Evolutionary conservation across 192 early-diverging fungal species (phyloP), one percentile per base, ranked within the genome.

Genomic region (Chytriomyces sp.): DNA sequence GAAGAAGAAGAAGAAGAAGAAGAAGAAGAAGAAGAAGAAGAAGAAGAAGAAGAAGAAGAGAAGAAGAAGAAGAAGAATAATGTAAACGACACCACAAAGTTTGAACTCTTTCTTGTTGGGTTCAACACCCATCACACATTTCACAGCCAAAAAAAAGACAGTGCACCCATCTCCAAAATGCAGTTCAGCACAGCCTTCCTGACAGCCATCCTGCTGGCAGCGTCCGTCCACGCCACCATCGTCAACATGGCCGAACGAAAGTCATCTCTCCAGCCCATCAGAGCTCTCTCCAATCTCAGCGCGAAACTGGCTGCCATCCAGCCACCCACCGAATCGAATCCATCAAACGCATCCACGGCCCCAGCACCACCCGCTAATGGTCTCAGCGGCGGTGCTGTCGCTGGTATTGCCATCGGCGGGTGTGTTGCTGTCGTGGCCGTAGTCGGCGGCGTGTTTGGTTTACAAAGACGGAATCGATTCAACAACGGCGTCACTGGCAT

Each of bases 191-290:
- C 35, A 35, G 35, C 35, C 3, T 18, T 18, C 16, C 1, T 23
- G 57, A 60, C 57, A 60, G 16, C 16, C 23, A 18, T 60, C 18
- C 57, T 18, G 23, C 23, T 23, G 16, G 57, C 18, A 23, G 18
- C 57, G 23, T 60, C 57, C 18, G 57, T 23, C 18, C 23, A n/a
- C 57, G 57, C 23, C 23, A 24, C 35, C 26, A 18, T 23, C 24
- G 11, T 13, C 69, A 9, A 72, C 45, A 72, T 20, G 16, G 61
- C 26, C 20, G 35, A 57, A 18, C 11, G n/a, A 28, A 61, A 28
- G 69, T 50, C 83, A 69, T 84, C 79, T 16, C 83, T 83, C 23
- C 8, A 35, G 35, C 35, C 35, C 35, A 35, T 35, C 35, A 35
- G 35, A 35, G 35, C 35, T 35, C 35, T 35, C 35, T 35, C 35